phyloP scores from a whole-genome alignment of 768 basidiomycete genomes.

The Mycena crocata region DNA sequence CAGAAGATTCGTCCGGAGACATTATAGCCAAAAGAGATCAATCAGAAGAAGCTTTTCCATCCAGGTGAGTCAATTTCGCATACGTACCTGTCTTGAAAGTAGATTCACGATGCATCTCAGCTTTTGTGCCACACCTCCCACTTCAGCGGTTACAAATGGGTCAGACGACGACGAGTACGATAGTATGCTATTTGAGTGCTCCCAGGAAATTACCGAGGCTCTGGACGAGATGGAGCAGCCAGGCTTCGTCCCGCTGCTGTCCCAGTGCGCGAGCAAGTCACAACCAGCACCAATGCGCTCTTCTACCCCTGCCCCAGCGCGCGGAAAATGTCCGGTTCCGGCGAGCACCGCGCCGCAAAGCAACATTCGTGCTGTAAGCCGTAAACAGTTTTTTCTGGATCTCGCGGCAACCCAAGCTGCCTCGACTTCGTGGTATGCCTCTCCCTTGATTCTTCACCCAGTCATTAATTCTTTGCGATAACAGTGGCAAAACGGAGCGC shows the following conservation, averaged over 20 bases:
- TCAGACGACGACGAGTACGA: slow-evolving; percentile 13
- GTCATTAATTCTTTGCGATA: too few species aligned
- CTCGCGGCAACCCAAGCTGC: too few species aligned
- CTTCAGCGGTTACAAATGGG: neutral
- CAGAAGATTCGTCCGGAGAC: slow-evolving; percentile 7
- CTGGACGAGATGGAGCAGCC: slow-evolving; percentile 22
- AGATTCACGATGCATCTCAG: neutral
- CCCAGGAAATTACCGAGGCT: slow-evolving; percentile 12
- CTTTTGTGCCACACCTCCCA: slow-evolving; percentile 24
- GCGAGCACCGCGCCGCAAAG: too few species aligned
- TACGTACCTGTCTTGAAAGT: neutral
- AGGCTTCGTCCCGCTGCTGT: slow-evolving; percentile 1
- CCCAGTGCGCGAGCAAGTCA: neutral
- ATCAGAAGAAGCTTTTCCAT: slow-evolving; percentile 28
- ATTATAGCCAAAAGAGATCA: slow-evolving; percentile 13
- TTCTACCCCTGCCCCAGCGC: neutral
- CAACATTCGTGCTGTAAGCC: too few species aligned
- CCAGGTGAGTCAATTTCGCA: slow-evolving; percentile 10
- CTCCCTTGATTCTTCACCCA: too few species aligned
- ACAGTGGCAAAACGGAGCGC: too few species aligned
- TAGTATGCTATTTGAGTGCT: slow-evolving; percentile 14
- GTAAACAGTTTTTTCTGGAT: too few species aligned
- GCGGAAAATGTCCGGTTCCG: neutral
- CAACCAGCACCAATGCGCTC: neutral
- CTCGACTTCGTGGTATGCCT: too few species aligned